Conservation (phyloP, 139 green algal genomes). For the Auxenochlorella pyrenoidosa region DNA sequence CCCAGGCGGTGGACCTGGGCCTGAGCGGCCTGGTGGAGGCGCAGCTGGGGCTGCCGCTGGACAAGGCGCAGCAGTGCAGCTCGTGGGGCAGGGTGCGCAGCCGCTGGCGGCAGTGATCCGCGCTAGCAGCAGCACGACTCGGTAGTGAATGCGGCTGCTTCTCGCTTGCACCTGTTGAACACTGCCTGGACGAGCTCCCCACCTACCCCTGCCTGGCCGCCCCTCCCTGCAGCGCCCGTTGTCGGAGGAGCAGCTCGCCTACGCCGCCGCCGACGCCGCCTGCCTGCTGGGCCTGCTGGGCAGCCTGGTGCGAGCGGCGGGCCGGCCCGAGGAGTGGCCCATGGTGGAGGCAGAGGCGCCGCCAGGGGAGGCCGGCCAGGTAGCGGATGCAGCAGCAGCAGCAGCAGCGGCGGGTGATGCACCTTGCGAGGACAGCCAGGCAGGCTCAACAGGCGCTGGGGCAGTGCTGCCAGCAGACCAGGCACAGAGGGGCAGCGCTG, state of each 20-base stretch:
- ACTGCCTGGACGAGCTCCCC: no score
- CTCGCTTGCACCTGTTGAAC: no score
- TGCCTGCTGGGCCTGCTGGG: constrained; percentile 58
- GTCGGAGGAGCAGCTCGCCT: constrained; percentile 42
- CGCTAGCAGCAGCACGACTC: no score
- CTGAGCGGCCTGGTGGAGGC: constrained; percentile 47
- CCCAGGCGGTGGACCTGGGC: constrained; percentile 36
- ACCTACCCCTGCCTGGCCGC: background rate
- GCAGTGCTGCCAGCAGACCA: background rate
- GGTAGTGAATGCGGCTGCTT: no score
- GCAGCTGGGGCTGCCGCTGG: constrained; percentile 52
- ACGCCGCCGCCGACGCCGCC: constrained; percentile 59
- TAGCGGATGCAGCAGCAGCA: background rate
- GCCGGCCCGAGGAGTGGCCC: background rate
- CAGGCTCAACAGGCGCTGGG: background rate
- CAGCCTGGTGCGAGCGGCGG: constrained; percentile 29
- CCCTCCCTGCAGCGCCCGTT: constrained; percentile 20
- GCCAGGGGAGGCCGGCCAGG: no score
- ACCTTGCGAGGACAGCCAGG: background rate
- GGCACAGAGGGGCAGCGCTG: background rate
- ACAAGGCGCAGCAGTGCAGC: constrained; percentile 67
- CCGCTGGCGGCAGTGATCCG: no score
- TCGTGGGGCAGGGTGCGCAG: constrained; percentile 42
- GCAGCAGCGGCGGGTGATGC: background rate
- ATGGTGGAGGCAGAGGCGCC: background rate